These are phyloP conservation scores for Chrysophaeum taylorii DNA, from an alignment of 352 stramenopile genomes.

Conservation along the genomic window DNA sequence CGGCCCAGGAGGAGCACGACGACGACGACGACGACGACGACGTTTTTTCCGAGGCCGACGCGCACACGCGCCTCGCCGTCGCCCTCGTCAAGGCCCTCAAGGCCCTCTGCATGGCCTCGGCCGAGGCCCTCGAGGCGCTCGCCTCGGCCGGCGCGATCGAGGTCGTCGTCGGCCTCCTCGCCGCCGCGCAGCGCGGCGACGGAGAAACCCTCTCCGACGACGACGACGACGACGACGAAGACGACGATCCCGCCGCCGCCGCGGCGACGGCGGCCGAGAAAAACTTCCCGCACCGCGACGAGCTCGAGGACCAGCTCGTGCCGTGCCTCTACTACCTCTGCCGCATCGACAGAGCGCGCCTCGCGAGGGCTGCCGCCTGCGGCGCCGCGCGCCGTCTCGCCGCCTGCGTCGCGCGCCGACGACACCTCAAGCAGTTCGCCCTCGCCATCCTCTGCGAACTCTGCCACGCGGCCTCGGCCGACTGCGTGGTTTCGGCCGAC, in stretches of 20 bases:
- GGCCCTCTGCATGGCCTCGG: not conserved
- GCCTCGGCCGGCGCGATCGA: not conserved
- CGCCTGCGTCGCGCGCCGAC: not conserved
- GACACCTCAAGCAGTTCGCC: constrained; percentile 74
- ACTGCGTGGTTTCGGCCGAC: too few relatives aligned
- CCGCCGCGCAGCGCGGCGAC: not conserved
- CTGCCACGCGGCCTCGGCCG: constrained; percentile 53
- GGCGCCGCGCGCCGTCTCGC: not conserved
- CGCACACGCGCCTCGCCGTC: not conserved
- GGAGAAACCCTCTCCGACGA: too few relatives aligned
- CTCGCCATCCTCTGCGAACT: constrained; percentile 77
- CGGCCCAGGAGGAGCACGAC: not conserved
- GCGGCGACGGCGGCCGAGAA: not conserved
- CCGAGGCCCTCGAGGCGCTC: not conserved
- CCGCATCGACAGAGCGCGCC: constrained; percentile 72
- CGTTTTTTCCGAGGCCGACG: too few relatives aligned
- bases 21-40: not conserved
- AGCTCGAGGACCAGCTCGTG: constrained; percentile 75
- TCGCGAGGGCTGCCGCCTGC: constrained; percentile 49
- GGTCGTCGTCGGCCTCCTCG: not conserved
- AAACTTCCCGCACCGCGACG: constrained; percentile 43
- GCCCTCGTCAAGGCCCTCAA: constrained; percentile 5
- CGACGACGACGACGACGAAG: too few relatives aligned
- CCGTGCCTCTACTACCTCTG: constrained; percentile 83
- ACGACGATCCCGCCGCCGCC: not conserved